phyloP scores from a whole-genome alignment of 768 basidiomycete species.

The Baorangia bicolor region DNA sequence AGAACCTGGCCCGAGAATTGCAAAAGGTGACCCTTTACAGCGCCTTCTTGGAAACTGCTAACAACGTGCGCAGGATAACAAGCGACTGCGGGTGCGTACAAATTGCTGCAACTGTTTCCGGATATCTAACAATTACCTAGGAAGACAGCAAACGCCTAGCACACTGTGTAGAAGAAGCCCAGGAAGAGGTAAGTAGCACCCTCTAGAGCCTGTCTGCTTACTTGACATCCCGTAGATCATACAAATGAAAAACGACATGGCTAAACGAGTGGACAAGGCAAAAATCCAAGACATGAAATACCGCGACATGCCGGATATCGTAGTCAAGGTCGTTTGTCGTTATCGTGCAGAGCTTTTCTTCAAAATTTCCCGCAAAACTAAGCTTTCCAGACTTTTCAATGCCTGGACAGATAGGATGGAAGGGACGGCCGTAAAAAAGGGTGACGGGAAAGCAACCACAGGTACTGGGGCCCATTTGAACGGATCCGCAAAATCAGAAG shows the following conservation, averaged over 20 bases:
- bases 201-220: background rate
- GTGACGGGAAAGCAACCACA: conserved; percentile 32
- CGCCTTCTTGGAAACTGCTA: conserved; percentile 13
- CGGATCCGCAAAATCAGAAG: conserved; percentile 51
- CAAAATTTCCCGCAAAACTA: conserved; percentile 90
- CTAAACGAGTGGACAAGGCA: conserved; percentile 75
- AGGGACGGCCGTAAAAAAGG: conserved; percentile 48
- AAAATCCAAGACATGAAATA: conserved; percentile 79
- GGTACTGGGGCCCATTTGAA: conserved; percentile 38
- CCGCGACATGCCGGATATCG: conserved; percentile 85
- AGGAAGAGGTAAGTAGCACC: conserved; percentile 62
- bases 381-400: conserved; percentile 76
- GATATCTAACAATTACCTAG: conserved; percentile 40
- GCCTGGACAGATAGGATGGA: conserved; percentile 93
- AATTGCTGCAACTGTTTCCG: conserved; percentile 2
- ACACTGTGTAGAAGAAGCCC: conserved; percentile 80
- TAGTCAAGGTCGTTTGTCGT: conserved; percentile 84
- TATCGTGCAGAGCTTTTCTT: conserved; percentile 91
- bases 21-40: conserved; percentile 61
- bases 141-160: conserved; percentile 83
- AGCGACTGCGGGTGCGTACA: conserved; percentile 70
- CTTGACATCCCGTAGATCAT: conserved; percentile 48
- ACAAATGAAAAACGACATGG: conserved; percentile 81
- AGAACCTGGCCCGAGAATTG: conserved; percentile 83
- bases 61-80: conserved; percentile 67